phyloP scores from a whole-genome alignment of 1,284 basidiomycete species.

The Cryptococcus sp. region DNA sequence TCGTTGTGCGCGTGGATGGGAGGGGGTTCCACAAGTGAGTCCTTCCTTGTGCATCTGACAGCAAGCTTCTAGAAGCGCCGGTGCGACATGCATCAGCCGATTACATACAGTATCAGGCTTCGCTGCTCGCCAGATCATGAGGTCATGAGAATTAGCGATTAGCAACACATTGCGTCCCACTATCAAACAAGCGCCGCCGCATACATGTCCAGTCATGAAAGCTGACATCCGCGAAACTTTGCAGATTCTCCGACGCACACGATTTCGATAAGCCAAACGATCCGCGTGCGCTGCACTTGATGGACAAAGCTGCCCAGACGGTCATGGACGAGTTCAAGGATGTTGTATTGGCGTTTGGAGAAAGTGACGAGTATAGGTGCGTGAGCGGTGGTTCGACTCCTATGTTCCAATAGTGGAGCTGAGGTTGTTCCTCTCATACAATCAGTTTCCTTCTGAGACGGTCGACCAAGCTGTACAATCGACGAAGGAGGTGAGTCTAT shows the following conservation, averaged over 20 bases:
- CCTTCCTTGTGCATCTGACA: not conserved
- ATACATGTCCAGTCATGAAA: not conserved
- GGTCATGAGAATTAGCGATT: no score
- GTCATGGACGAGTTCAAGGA: slow-evolving; percentile 82
- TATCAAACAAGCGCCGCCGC: not conserved
- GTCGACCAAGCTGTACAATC: slow-evolving; percentile 74
- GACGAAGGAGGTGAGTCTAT: slow-evolving; percentile 63
- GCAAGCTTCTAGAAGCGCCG: not conserved
- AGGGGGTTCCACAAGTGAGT: slow-evolving; percentile 89
- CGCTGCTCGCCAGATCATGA: no score
- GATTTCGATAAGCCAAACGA: slow-evolving; percentile 91
- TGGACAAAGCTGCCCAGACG: slow-evolving; percentile 85
- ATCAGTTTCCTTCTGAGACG: slow-evolving; percentile 81
- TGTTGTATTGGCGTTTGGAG: slow-evolving; percentile 84
- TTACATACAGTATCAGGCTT: no score
- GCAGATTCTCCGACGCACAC: slow-evolving; percentile 82
- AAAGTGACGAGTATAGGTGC: slow-evolving; percentile 95
- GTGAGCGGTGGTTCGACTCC: slow-evolving; percentile 23
- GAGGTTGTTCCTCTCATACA: slow-evolving; percentile 5
- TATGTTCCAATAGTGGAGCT: not conserved
- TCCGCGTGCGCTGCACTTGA: slow-evolving; percentile 76
- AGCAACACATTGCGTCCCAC: no score
- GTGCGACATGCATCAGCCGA: no score
- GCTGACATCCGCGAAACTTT: slow-evolving; percentile 4
- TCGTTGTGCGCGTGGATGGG: slow-evolving; percentile 88